Percentiles rank a stretch among this genome's conserved stretches.
Evolutionary conservation across 2,329 filamentous ascomycete genomes (phyloP).

Genomic region (Colletotrichum lupini): DNA sequence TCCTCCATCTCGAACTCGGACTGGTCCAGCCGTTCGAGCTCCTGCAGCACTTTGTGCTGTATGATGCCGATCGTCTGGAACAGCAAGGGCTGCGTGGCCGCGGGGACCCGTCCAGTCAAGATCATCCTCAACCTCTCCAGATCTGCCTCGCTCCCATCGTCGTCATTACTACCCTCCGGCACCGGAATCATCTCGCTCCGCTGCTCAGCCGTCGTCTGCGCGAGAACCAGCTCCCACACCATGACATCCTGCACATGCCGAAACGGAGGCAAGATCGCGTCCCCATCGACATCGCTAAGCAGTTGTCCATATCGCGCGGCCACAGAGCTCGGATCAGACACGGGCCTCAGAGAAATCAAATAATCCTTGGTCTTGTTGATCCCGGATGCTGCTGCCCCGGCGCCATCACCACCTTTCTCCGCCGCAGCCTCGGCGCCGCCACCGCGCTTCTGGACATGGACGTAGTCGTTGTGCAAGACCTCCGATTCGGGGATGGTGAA

Average conservation of each 20-base stretch:
- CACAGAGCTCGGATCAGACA: constrained; percentile 59
- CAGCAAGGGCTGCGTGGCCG: constrained; percentile 42
- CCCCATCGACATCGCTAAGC: constrained; percentile 42
- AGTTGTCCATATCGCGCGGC: constrained; percentile 55
- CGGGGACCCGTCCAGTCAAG: constrained; percentile 45
- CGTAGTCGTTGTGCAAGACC: constrained; percentile 68
- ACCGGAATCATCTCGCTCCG: constrained; percentile 42
- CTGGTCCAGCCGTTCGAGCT: constrained; percentile 58
- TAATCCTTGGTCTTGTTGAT: constrained; percentile 49
- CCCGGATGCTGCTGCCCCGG: too few species aligned
- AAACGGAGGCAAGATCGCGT: constrained; percentile 51
- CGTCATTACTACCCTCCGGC: constrained; percentile 32
- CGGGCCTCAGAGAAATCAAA: constrained; percentile 63
- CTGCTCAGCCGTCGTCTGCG: constrained; percentile 49
- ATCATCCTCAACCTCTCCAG: constrained; percentile 41
- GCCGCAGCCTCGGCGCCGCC: constrained; percentile 39
- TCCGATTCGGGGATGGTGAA: constrained; percentile 64
- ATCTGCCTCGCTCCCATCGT: constrained; percentile 24
- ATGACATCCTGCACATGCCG: constrained; percentile 64
- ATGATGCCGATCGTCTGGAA: constrained; percentile 53
- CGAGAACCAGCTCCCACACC: constrained; percentile 59
- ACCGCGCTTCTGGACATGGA: constrained; percentile 63
- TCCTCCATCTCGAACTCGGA: constrained; percentile 57
- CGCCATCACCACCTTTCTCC: constrained; percentile 36
- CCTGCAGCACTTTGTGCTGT: constrained; percentile 54